A percentile compares a stretch with the other conserved stretches of the same genome.
Conservation (phyloP, 2,329 filamentous ascomycete species). For the Aaosphaeria arxii region DNA sequence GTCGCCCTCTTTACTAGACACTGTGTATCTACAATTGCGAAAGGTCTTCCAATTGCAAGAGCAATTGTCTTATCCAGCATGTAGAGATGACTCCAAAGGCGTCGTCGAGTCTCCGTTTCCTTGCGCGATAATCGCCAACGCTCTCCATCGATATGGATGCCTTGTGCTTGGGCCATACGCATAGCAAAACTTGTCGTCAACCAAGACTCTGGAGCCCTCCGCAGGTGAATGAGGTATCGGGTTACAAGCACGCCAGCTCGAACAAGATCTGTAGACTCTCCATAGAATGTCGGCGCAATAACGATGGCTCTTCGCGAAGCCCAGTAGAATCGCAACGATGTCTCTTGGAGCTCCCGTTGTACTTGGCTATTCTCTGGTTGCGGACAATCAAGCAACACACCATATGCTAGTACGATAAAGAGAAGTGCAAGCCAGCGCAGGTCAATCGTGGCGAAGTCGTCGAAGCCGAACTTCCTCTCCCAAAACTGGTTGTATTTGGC, state of each 20-base stretch:
- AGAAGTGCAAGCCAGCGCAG: conserved; percentile 43
- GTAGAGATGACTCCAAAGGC: conserved; percentile 42
- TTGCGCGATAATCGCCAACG: conserved; percentile 37
- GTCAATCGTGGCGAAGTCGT: conserved; percentile 41
- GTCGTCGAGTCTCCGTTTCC: conserved; percentile 36
- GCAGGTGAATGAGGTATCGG: conserved; percentile 39
- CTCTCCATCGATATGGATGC: conserved; percentile 44
- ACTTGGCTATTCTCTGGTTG: conserved; percentile 28
- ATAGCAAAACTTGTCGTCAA: conserved; percentile 43
- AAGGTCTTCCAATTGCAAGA: conserved; percentile 40
- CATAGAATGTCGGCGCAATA: conserved; percentile 42
- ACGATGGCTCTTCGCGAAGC: conserved; percentile 39
- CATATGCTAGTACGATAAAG: conserved; percentile 42
- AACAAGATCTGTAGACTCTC: conserved; percentile 41
- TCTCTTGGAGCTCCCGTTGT: conserved; percentile 37
- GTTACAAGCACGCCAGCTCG: conserved; percentile 41
- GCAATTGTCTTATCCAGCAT: conserved; percentile 41
- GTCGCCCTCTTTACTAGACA: conserved; percentile 37
- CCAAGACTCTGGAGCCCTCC: conserved; percentile 40
- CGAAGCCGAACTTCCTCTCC: conserved; percentile 39
- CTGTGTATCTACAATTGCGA: conserved; percentile 39
- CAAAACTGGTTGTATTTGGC: conserved; percentile 40
- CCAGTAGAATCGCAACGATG: conserved; percentile 43
- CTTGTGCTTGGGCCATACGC: conserved; percentile 44
- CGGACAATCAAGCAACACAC: conserved; percentile 37